Conservation (phyloP, 2,329 filamentous ascomycete species). For the Hypoxylon sp. region DNA sequence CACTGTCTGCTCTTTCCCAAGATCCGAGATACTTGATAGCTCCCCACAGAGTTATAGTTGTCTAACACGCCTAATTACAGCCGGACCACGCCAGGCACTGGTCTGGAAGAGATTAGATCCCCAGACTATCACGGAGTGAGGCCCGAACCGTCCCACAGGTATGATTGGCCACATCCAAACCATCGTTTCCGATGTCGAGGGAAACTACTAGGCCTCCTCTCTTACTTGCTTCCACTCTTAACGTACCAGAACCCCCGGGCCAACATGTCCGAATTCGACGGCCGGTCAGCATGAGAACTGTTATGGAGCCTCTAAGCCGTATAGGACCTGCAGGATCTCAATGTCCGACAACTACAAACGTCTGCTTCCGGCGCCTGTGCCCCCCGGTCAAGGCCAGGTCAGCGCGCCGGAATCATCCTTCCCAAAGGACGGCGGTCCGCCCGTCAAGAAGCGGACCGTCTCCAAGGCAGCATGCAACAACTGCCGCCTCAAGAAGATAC, state of each 20-base stretch:
- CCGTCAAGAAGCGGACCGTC: constrained; percentile 40
- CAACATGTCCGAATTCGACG: constrained; percentile 32
- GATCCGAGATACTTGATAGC: constrained; percentile 8
- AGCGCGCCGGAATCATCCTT: constrained; percentile 26
- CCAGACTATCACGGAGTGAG: constrained; percentile 33
- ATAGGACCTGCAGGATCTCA: constrained; percentile 30
- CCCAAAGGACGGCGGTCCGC: constrained; percentile 29
- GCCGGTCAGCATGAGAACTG: constrained; percentile 24
- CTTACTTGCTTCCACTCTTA: constrained; percentile 24
- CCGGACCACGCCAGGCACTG: constrained; percentile 22
- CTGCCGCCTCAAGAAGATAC: constrained; percentile 39
- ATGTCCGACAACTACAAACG: constrained; percentile 42
- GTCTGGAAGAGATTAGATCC: constrained; percentile 30
- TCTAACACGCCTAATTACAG: constrained; percentile 29
- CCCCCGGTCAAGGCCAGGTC: constrained; percentile 28
- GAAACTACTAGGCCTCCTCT: constrained; percentile 20
- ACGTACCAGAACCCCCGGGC: constrained; percentile 25
- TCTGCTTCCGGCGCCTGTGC: constrained; percentile 39
- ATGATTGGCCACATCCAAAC: constrained; percentile 37
- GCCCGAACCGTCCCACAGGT: constrained; percentile 31
- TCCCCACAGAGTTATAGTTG: constrained; percentile 9
- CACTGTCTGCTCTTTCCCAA: constrained; percentile 11
- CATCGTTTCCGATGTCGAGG: constrained; percentile 33
- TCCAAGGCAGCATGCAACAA: constrained; percentile 42
- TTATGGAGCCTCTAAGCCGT: constrained; percentile 31